These are phyloP conservation scores for Chrysoporthe puriensis DNA, from an alignment of 2,329 filamentous ascomycete species.

Conservation along the genomic window DNA sequence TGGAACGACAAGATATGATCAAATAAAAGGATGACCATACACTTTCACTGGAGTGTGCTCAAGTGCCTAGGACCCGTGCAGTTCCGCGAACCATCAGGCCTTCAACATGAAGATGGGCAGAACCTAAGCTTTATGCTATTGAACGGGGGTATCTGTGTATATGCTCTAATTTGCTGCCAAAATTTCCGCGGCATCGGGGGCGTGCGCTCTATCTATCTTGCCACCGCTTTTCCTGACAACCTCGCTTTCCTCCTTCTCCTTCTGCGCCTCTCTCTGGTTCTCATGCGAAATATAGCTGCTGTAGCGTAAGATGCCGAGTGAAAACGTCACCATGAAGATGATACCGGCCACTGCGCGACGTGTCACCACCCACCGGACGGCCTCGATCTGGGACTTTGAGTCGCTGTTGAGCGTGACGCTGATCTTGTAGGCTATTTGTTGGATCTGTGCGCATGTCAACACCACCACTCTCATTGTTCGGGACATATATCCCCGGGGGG, in stretches of 20 bases:
- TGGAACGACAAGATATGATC: conserved; percentile 8
- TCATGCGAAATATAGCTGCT: conserved; percentile 59
- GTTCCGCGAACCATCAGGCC: not conserved
- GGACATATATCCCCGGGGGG: not conserved
- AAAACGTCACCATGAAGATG: conserved; percentile 66
- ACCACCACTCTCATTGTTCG: not conserved
- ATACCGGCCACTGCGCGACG: conserved; percentile 67
- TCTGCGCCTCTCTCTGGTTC: conserved; percentile 50
- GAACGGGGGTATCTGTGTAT: conserved; percentile 26
- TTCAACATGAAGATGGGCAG: not conserved
- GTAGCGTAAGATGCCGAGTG: conserved; percentile 63
- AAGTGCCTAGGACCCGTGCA: not conserved
- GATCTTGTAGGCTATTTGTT: conserved; percentile 96
- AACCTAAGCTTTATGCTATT: conserved; percentile 6
- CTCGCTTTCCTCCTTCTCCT: conserved; percentile 48
- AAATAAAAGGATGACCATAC: not conserved
- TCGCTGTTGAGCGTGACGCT: conserved; percentile 88
- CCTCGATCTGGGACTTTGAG: conserved; percentile 88
- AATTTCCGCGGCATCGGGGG: conserved; percentile 60
- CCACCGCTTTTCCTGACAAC: conserved; percentile 48
- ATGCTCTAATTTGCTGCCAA: conserved; percentile 56
- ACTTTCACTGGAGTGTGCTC: not conserved
- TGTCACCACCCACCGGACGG: conserved; percentile 82
- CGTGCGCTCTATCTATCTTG: conserved; percentile 49
- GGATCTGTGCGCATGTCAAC: conserved; percentile 60